These are phyloP conservation scores for Calonectria fujianensis DNA, from an alignment of 2,329 filamentous ascomycete genomes.

Conservation along the genomic window DNA sequence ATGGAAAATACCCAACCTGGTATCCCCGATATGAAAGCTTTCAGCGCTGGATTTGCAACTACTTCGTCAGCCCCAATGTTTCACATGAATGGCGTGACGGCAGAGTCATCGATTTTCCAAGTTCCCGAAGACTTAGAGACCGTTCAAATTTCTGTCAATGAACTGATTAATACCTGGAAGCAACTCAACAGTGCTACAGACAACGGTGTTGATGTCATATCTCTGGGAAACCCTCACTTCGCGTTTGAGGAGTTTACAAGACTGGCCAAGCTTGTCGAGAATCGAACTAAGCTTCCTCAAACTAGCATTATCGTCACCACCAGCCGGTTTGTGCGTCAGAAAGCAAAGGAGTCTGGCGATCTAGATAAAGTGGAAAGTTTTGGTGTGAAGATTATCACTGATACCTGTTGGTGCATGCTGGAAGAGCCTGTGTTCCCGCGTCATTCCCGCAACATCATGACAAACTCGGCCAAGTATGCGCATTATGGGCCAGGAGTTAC, in stretches of 20 bases:
- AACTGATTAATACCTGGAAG: constrained; percentile 23
- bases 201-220: constrained; percentile 60
- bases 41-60: constrained; percentile 12
- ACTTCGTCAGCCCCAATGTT: constrained; percentile 10
- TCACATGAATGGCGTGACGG: constrained; percentile 5
- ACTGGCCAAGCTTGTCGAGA: constrained; percentile 57
- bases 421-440: constrained; percentile 61
- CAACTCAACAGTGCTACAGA: constrained; percentile 43
- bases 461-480: constrained; percentile 68
- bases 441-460: constrained; percentile 60
- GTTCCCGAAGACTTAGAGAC: background rate
- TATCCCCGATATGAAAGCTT: constrained; percentile 7
- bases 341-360: constrained; percentile 48
- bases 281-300: constrained; percentile 48
- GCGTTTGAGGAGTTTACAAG: constrained; percentile 60
- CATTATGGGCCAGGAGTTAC: constrained; percentile 62
- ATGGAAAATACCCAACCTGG: constrained; percentile 1
- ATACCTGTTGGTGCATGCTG: constrained; percentile 70
- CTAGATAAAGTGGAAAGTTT: constrained; percentile 58
- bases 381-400: constrained; percentile 63
- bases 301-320: constrained; percentile 46
- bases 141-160: background rate
- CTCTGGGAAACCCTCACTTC: constrained; percentile 68
- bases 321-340: constrained; percentile 42
- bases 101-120: background rate